A percentile compares a stretch with the other conserved stretches of the same genome.
phyloP scores from a whole-genome alignment of 768 basidiomycete genomes.

The Psilocybe subaeruginosa region DNA sequence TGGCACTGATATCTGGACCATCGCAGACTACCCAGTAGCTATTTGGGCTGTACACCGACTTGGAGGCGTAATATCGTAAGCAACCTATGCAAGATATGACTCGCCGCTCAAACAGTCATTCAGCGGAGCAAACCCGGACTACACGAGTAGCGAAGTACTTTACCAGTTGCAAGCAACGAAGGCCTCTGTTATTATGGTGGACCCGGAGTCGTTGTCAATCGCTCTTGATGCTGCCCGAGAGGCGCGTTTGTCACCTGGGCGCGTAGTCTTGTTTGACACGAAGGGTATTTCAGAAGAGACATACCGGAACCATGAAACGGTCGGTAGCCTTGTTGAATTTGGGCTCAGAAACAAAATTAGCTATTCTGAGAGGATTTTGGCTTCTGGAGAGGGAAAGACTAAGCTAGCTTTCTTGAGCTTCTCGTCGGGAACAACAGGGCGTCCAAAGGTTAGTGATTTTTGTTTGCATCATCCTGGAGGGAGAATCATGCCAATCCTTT shows the following conservation, averaged over 20 bases:
- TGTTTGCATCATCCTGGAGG: neutral
- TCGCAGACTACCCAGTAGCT: constrained; percentile 54
- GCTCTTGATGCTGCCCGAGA: constrained; percentile 44
- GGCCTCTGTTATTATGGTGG: constrained; percentile 48
- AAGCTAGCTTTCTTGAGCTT: constrained; percentile 75
- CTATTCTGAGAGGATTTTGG: constrained; percentile 55
- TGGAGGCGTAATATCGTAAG: constrained; percentile 61
- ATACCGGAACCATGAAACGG: constrained; percentile 29
- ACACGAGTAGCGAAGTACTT: constrained; percentile 52
- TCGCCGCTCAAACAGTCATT: neutral
- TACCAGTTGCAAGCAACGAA: constrained; percentile 57
- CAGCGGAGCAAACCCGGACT: constrained; percentile 65
- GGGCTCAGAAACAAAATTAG: constrained; percentile 41
- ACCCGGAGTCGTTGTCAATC: constrained; percentile 45
- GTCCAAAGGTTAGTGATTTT: constrained; percentile 55
- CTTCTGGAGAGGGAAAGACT: constrained; percentile 63
- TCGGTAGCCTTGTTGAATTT: constrained; percentile 50
- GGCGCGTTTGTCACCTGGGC: constrained; percentile 40
- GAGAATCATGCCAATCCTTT: neutral
- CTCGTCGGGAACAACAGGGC: constrained; percentile 76
- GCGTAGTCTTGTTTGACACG: constrained; percentile 47
- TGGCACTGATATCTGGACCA: neutral
- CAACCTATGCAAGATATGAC: neutral
- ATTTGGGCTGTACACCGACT: constrained; percentile 61
- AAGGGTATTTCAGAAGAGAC: constrained; percentile 6